Evolutionary conservation across 352 stramenopile genomes (phyloP), one percentile per base, ranked within the genome.

Genomic region (Phytophthora idaei): DNA sequence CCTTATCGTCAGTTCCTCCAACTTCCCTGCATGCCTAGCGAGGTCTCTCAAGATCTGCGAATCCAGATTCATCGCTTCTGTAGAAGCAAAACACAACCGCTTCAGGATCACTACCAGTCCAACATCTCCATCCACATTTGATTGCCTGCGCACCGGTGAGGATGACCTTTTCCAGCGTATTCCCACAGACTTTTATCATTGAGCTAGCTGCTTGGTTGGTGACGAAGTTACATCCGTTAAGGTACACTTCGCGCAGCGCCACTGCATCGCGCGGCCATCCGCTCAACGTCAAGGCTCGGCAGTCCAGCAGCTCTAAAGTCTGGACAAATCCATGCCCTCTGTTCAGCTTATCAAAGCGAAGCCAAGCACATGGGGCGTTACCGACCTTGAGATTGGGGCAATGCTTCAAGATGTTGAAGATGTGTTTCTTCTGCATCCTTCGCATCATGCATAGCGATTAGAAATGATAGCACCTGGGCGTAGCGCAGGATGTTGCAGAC

Each of bases 271-370:
- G 72, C 2, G 69, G 67, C 83, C 81, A 89, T 5, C 71, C 64
- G 21, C 62, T 71, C n/a, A 92, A 57, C 6, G 68, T 74, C 31
- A 91, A 64, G 2, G 65, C 70, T 2, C 83, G 69, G 37, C 81
- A 92, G 56, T 90, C 78, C 27, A 90, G 64, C 12, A 90, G 53
- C 63, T 90, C 78, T 32, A 92, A 55, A 39, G 52, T 86, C 83
- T 92, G 15, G 32, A 14, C 17, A 60, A 27, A 15, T 36, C 37
- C 39, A 8, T 32, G 21, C 21, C 3, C n/a, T 4, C 44, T 11
- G 21, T 8, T 64, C 31, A 72, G 25, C 21, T 56, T 62, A 48
- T 41, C 36, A 6, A 42, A 36, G 25, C 42, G 11, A 69, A 55
- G 31, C n/a, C 36, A 17, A 49, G 3, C 29, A 27, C 15, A 58